Evolutionary conservation across 1,284 basidiomycete genomes (phyloP).

Genomic region (Ceratobasidium sp.): DNA sequence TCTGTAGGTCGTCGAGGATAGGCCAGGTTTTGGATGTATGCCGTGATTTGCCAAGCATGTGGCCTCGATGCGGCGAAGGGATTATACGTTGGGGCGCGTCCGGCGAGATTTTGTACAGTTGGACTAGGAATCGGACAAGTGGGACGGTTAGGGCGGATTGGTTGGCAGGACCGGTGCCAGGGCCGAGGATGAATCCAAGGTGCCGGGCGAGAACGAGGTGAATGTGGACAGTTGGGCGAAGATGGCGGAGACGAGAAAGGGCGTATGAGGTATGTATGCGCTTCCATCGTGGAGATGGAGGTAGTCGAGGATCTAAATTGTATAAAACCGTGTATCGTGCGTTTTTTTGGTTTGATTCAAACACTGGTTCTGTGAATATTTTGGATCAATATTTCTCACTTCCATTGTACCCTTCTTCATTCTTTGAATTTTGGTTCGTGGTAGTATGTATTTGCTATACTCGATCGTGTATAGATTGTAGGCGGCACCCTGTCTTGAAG

Average conservation of each 20-base stretch:
- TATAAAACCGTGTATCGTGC: no score
- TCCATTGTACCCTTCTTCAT: no score
- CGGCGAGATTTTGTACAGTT: neutral
- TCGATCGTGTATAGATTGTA: no score
- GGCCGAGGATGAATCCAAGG: no score
- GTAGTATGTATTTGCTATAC: no score
- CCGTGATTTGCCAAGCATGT: conserved; percentile 22
- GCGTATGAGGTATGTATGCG: neutral
- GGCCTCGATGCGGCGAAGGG: conserved; percentile 6
- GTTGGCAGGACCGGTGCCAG: neutral
- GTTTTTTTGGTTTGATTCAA: no score
- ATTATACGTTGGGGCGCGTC: neutral
- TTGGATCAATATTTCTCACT: no score
- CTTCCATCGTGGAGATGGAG: neutral
- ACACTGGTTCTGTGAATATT: no score
- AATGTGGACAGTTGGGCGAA: neutral
- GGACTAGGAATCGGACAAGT: conserved; percentile 27
- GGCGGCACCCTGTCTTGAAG: no score
- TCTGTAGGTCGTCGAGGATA: neutral
- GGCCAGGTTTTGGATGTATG: conserved; percentile 27
- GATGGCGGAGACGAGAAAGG: neutral
- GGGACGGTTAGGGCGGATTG: conserved; percentile 18
- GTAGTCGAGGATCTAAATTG: neutral
- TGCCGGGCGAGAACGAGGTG: neutral
- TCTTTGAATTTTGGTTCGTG: no score